A percentile compares a stretch with the other conserved stretches of the same genome.
Evolutionary conservation across 2,329 filamentous ascomycete species (phyloP).

Genomic region (Cladosporium sp.): DNA sequence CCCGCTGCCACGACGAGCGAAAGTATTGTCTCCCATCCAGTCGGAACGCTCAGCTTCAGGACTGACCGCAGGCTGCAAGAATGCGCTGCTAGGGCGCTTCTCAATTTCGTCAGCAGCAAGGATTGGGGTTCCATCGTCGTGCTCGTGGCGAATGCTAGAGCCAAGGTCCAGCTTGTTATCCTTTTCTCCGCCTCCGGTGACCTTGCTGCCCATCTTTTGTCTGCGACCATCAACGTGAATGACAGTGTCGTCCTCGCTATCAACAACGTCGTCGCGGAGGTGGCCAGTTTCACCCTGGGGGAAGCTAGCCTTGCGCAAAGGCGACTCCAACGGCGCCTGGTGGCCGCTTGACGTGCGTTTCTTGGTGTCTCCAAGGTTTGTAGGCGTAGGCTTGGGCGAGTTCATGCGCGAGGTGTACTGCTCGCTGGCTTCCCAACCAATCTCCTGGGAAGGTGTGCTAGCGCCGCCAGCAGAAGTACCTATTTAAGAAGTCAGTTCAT

Average conservation of each 20-base stretch:
- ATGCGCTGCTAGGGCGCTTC: constrained; percentile 68
- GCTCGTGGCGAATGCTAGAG: constrained; percentile 42
- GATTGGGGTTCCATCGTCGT: constrained; percentile 73
- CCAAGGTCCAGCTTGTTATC: constrained; percentile 55
- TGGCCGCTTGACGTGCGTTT: constrained; percentile 37
- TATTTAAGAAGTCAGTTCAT: constrained; percentile 40
- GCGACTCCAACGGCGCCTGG: constrained; percentile 40
- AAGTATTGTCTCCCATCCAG: constrained; percentile 47
- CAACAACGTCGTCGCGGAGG: constrained; percentile 39
- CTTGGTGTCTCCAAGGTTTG: constrained; percentile 18
- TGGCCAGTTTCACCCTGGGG: constrained; percentile 40
- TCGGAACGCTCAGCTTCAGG: constrained; percentile 66
- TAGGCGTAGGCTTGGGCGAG: constrained; percentile 59
- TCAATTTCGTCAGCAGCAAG: constrained; percentile 84
- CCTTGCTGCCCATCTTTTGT: constrained; percentile 43
- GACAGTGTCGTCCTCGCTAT: constrained; percentile 58
- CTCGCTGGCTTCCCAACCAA: constrained; percentile 84
- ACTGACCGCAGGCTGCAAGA: constrained; percentile 78
- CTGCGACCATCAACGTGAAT: constrained; percentile 76
- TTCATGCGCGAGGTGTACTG: constrained; percentile 76
- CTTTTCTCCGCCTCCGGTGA: constrained; percentile 52
- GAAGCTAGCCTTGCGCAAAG: constrained; percentile 51
- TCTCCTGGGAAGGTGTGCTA: constrained; percentile 84
- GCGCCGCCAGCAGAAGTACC: constrained; percentile 63
- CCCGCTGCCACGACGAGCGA: constrained; percentile 53